Percentiles rank a stretch among this genome's conserved stretches.
phyloP scores from a whole-genome alignment of 169 alveolate genomes.

The Plasmodium gaboni region DNA sequence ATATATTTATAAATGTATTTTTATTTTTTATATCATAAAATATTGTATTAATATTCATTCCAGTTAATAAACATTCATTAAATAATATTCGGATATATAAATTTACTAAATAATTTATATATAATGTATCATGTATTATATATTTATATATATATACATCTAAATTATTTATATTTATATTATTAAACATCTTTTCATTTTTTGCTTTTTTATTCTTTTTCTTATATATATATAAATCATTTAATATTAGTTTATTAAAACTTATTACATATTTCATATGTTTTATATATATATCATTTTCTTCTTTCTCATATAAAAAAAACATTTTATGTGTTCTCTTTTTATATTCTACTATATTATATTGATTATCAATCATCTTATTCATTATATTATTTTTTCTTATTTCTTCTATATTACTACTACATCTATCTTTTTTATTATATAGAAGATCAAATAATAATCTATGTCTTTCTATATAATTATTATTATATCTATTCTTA shows the following conservation, averaged over 20 bases:
- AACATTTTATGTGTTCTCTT: not conserved
- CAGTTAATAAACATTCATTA: constrained; percentile 65
- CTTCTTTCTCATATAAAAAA: not conserved
- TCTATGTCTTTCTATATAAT: no score
- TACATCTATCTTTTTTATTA: not conserved
- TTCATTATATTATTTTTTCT: not conserved
- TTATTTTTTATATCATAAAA: constrained; percentile 36
- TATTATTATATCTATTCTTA: not conserved
- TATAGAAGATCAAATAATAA: not conserved
- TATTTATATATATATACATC: constrained; percentile 1
- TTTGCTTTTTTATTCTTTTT: not conserved
- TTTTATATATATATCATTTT: constrained; percentile 20
- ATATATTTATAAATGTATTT: constrained; percentile 36
- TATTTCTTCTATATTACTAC: not conserved
- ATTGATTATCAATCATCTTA: not conserved
- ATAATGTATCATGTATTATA: constrained; percentile 15
- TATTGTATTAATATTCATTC: constrained; percentile 43
- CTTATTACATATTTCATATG: constrained; percentile 19
- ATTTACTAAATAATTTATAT: constrained; percentile 6
- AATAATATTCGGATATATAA: constrained; percentile 41
- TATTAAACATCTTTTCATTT: no score
- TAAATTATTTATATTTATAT: no score
- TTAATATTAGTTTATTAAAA: constrained; percentile 22
- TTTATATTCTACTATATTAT: not conserved
- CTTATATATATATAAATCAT: constrained; percentile 21